Base-by-base conservation (phyloP, 202 grass and related monocot species). In the Bolboschoenoplectus hybrid region DNA sequence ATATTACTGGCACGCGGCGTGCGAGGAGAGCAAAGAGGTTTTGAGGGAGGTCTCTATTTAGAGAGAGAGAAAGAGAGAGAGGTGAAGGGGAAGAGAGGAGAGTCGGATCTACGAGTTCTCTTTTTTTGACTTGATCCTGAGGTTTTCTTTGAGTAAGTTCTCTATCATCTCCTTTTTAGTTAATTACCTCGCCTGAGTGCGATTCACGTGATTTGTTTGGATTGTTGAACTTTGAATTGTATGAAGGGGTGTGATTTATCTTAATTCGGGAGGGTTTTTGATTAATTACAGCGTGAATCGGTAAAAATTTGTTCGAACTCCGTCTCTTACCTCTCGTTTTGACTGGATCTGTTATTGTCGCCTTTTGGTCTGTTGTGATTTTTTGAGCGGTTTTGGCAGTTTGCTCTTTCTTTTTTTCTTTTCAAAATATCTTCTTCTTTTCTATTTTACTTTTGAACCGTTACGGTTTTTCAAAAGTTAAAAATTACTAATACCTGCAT, bases 321-420 rank as follows among this genome's bases (percentile, higher is more conserved):
- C 46, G 26, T 55, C 7, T n/a, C 36, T 70, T 49, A 16, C 49
- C 39, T 64, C n/a, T 12, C 50, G 61, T 44, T 69, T 68, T 83
- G 32, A 46, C 39, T 36, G 26, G 81, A 84, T 84, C 47, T 84
- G 81, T 46, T 84, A 56, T 70, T 70, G n/a, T 82, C 11, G 20
- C 19, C 58, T 82, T 47, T 49, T 64, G 80, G 65, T 82, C 60
- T 82, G 67, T 55, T 69, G 63, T 83, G 63, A 83, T 83, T 53
- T 73, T 83, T 9, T 20, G 10, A 83, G 44, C 19, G 34, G 20
- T 82, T 82, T 63, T 82, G 3, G 79, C 79, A 1, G 26, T 47
- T 35, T 17, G 49, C 32, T 49, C 39, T 39, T 83, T 49, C 8
- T 16, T 67, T 67, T 34, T 67, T n/a, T 6, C 17, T 67, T 83